Base-by-base conservation (phyloP, 352 stramenopile species). In the Pythium dissotocum region DNA sequence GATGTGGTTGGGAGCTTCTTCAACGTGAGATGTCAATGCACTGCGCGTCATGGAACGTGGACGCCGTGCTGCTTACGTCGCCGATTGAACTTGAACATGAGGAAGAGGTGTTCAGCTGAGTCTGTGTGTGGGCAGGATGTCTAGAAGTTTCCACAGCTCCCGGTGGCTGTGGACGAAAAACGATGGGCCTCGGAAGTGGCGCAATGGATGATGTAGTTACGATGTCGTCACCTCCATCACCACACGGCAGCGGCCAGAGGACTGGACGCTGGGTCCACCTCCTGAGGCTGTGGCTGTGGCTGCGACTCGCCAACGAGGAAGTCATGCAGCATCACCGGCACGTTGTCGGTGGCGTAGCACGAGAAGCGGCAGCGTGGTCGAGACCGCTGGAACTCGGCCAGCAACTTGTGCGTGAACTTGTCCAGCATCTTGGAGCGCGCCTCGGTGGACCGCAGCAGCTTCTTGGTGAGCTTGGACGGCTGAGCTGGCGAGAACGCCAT, bases 401-500 rank as follows among this genome's bases (percentile, higher is more conserved):
- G 71, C 57, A 90, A 79, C 3, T 77, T 74, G 35, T 69, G 63
- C n/a, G 89, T 52, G 52, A 89, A 85, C 28, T 70, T 62, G 57
- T 80, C 87, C 59, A 83, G 78, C 61, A 85, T 70, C 65, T 80
- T 72, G 58, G 58, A 58, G 30, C 55, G 78, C 61, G 70, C 53
- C 61, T 24, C 58, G 56, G 52, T 61, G 65, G 38, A 86, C 36
- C 62, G 44, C 18, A 68, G 6, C 48, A 70, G 18, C 5, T 52
- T 54, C 62, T 82, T 85, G 62, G 71, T 71, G 24, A 82, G 38
- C 42, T 83, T 60, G 1, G 77, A 71, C 21, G 83, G 83, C 70
- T 91, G 78, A 7, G 74, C 63, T 49, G 78, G 56, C 21, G 73
- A 77, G 64, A 87, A 87, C 33, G 78, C 74, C 63, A 88, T 76